phyloP scores from a whole-genome alignment of 2,329 filamentous ascomycete genomes.

The Conoideocrella luteorostrata region DNA sequence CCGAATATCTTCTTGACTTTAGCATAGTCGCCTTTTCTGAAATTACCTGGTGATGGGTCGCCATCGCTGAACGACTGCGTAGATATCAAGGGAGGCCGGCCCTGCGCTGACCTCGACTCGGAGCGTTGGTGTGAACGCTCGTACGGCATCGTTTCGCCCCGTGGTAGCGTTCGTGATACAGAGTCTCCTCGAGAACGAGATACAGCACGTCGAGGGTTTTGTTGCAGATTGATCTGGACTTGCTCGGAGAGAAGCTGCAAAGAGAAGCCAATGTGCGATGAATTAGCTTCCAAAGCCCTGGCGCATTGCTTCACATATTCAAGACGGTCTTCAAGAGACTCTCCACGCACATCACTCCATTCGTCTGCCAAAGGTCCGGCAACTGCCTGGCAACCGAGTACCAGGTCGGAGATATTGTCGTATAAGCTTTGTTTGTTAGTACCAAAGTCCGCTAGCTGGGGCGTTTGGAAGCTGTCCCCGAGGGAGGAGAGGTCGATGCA shows the following conservation, averaged over 20 bases:
- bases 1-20: constrained; percentile 63
- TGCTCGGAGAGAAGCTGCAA: constrained; percentile 82
- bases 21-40: constrained; percentile 53
- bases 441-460: constrained; percentile 80
- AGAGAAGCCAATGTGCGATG: constrained; percentile 81
- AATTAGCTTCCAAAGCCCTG: constrained; percentile 76
- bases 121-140: constrained; percentile 48
- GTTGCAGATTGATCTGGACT: constrained; percentile 52
- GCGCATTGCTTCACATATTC: constrained; percentile 72
- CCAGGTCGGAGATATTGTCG: constrained; percentile 83
- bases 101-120: constrained; percentile 43
- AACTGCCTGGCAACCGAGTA: constrained; percentile 85
- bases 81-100: constrained; percentile 41
- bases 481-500: constrained; percentile 82
- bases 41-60: constrained; percentile 42
- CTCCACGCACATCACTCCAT: constrained; percentile 88
- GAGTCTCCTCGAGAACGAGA: constrained; percentile 38
- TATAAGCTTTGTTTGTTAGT: constrained; percentile 90
- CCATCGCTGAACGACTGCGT: constrained; percentile 63
- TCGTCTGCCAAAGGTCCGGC: constrained; percentile 88
- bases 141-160: constrained; percentile 53
- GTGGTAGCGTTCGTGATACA: constrained; percentile 43
- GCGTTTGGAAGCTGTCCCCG: constrained; percentile 71
- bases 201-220: constrained; percentile 28
- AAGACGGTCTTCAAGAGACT: constrained; percentile 80